These are phyloP conservation scores for Petunia axillaris DNA, from an alignment of 257 asterid genomes.

Conservation along the genomic window DNA sequence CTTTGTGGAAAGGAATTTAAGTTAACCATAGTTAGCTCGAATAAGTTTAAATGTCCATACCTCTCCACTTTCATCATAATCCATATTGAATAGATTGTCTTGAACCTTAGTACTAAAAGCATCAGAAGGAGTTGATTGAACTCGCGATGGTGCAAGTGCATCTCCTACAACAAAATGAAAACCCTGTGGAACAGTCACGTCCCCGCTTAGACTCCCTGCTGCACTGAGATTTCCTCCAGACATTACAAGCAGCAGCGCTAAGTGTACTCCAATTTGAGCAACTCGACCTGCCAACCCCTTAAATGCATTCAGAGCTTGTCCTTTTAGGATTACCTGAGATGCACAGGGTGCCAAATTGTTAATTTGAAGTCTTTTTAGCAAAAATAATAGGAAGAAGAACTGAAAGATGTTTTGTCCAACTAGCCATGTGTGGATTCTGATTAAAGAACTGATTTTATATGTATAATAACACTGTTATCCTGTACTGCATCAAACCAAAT, in stretches of 20 bases:
- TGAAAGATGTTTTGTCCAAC: not conserved
- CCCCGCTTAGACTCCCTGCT: conserved; percentile 75
- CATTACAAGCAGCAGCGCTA: conserved; percentile 79
- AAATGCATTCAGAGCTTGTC: conserved; percentile 84
- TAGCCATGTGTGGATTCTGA: not conserved
- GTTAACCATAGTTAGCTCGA: not conserved
- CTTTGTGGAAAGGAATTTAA: not conserved
- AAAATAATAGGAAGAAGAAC: not conserved
- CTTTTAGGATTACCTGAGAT: conserved; percentile 73
- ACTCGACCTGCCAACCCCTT: conserved; percentile 78
- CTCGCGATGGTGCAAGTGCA: conserved; percentile 61
- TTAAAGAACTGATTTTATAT: not conserved
- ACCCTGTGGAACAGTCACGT: conserved; percentile 87
- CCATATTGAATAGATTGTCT: conserved; percentile 75
- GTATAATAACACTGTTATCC: not conserved
- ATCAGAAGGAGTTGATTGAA: conserved; percentile 75
- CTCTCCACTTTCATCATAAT: conserved; percentile 87
- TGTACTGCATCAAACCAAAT: not conserved
- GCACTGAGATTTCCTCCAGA: conserved; percentile 92
- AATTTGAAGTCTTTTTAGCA: not conserved
- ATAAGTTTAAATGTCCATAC: conserved; percentile 38
- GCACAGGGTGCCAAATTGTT: not conserved
- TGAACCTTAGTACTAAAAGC: conserved; percentile 80
- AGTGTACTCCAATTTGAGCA: conserved; percentile 89
- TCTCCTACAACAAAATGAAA: conserved; percentile 79